Evolutionary conservation across 257 asterid genomes (phyloP).

Genomic region (Striga asiatica): DNA sequence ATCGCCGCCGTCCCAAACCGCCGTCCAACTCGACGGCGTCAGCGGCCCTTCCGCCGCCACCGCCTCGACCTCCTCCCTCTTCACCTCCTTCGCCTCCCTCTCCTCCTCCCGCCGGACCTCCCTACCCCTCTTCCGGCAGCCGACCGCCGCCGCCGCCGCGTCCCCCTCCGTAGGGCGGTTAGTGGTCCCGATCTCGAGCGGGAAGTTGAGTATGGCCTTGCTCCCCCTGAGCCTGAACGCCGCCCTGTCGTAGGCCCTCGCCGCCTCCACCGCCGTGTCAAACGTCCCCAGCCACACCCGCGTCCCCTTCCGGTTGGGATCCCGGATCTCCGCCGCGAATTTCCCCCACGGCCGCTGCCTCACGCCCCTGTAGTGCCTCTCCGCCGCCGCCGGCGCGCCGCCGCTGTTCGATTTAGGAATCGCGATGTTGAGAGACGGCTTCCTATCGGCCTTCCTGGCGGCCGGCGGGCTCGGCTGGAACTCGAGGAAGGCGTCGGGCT

Average conservation of each 20-base stretch:
- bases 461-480: conserved; percentile 27
- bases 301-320: conserved; percentile 55
- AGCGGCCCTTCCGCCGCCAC: conserved; percentile 39
- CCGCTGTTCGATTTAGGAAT: conserved; percentile 27
- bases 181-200: conserved; percentile 57
- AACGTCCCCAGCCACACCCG: conserved; percentile 73
- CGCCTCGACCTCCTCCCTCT: conserved; percentile 24
- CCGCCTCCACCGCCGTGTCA: conserved; percentile 63
- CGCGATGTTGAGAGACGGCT: conserved; percentile 55
- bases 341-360: conserved; percentile 52
- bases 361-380: conserved; percentile 54
- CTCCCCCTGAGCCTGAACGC: conserved; percentile 64
- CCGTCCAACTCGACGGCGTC: conserved; percentile 83
- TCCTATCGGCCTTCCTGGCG: conserved; percentile 20
- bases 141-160: conserved; percentile 4
- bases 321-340: conserved; percentile 37
- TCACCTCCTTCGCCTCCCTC: conserved; percentile 25
- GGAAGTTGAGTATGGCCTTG: conserved; percentile 63
- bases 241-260: conserved; percentile 63
- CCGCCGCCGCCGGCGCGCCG: conserved; percentile 12
- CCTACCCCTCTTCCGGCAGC: conserved; percentile 44
- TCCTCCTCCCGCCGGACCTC: conserved; percentile 19
- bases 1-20: conserved; percentile 72
- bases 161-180: conserved; percentile 9
- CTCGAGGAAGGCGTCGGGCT: conserved; percentile 12